phyloP scores from a whole-genome alignment of 1,284 basidiomycete genomes.

The Malassezia caprae region DNA sequence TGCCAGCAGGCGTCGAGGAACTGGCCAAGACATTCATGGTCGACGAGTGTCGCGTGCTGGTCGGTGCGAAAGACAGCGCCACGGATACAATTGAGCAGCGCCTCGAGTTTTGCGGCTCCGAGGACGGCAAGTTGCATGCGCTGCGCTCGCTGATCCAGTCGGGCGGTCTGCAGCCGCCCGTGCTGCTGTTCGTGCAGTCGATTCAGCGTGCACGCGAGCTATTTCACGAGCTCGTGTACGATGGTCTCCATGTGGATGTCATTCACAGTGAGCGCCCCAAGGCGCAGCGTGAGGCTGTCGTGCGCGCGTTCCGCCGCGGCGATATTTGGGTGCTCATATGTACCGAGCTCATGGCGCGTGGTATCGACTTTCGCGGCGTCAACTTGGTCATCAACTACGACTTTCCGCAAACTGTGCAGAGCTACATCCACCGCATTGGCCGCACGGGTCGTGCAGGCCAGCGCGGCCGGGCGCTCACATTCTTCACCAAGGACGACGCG shows the following conservation, averaged over 20 bases:
- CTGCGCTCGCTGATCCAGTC: constrained; percentile 63
- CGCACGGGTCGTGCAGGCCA: constrained; percentile 87
- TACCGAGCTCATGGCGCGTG: constrained; percentile 59
- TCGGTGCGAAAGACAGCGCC: constrained; percentile 62
- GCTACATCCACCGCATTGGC: constrained; percentile 91
- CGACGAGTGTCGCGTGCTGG: constrained; percentile 39
- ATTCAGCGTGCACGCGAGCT: constrained; percentile 83
- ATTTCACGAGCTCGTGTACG: constrained; percentile 72
- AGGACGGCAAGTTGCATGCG: constrained; percentile 80
- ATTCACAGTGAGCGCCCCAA: constrained; percentile 80
- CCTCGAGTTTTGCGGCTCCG: constrained; percentile 80
- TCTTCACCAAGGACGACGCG: constrained; percentile 86
- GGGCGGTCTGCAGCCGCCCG: constrained; percentile 74
- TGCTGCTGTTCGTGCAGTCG: constrained; percentile 85
- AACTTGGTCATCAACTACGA: constrained; percentile 79
- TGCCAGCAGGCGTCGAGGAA: constrained; percentile 78
- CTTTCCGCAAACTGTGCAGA: constrained; percentile 58
- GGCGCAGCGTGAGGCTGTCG: constrained; percentile 67
- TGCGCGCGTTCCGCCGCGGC: constrained; percentile 64
- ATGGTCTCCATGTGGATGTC: constrained; percentile 76
- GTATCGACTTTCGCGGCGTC: constrained; percentile 94
- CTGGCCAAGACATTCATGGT: constrained; percentile 70
- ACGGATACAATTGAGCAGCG: constrained; percentile 69
- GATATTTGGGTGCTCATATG: constrained; percentile 46
- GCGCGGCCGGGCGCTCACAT: constrained; percentile 83